Evolutionary conservation across 306 rosid genomes (phyloP).

Genomic region (Luffa aegyptiaca): DNA sequence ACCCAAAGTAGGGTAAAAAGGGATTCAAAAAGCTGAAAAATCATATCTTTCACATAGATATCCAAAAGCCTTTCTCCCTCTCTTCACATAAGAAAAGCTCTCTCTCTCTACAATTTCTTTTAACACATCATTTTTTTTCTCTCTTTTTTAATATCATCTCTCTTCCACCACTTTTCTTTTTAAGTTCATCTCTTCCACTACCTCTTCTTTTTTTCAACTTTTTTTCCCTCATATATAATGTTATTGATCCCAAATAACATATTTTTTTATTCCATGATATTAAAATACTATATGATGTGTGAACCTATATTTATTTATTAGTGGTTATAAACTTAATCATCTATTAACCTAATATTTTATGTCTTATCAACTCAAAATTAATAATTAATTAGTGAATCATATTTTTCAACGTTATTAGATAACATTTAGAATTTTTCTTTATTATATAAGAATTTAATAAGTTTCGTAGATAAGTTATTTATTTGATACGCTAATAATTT

Average conservation of each 20-base stretch:
- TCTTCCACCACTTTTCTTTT: background rate
- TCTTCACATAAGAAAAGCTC: background rate
- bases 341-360: background rate
- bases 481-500: background rate
- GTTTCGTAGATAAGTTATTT: background rate
- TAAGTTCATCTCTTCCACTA: background rate
- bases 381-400: background rate
- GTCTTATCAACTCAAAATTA: background rate
- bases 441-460: background rate
- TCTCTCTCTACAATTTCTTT: background rate
- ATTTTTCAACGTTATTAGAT: background rate
- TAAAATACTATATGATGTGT: background rate
- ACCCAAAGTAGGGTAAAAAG: background rate
- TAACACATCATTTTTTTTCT: background rate
- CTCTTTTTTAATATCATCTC: background rate
- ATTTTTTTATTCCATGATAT: background rate
- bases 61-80: background rate
- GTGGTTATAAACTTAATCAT: background rate
- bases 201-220: background rate
- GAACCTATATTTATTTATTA: background rate
- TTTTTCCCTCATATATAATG: background rate
- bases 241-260: background rate
- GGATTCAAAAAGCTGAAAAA: background rate
- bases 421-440: background rate
- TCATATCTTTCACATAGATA: background rate